Conservation (phyloP, 2,329 filamentous ascomycete species). For the Fusarium hainanense region DNA sequence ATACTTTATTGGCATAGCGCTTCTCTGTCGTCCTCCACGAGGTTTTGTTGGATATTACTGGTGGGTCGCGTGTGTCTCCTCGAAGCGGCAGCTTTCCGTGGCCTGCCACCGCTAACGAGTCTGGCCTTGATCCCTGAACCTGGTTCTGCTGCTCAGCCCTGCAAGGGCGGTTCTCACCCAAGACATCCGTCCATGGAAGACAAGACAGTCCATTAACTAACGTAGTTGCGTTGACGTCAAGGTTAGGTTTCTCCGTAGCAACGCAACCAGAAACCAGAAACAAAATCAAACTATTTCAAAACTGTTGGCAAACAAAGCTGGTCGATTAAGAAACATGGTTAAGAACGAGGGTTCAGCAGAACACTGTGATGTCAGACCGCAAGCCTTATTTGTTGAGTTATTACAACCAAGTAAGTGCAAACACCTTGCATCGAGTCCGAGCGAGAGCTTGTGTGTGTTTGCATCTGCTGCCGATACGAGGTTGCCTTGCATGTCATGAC, state of each 20-base stretch:
- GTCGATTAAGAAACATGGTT: neutral
- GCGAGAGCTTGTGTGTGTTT: neutral
- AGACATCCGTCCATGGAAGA: neutral
- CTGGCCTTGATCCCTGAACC: conserved; percentile 11
- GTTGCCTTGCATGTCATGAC: conserved; percentile 15
- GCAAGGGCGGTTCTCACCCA: conserved; percentile 10
- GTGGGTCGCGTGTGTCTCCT: conserved; percentile 19
- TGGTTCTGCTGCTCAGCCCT: conserved; percentile 29
- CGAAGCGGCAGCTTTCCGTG: conserved; percentile 33
- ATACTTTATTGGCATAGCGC: conserved; percentile 19
- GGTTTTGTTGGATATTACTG: conserved; percentile 11
- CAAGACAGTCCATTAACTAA: neutral
- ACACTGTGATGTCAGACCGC: neutral
- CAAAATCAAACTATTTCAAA: neutral
- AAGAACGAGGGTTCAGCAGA: neutral
- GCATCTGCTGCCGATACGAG: conserved; percentile 12
- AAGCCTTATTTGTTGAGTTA: neutral
- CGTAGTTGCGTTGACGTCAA: conserved; percentile 25
- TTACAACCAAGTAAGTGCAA: neutral
- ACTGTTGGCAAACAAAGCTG: conserved; percentile 4
- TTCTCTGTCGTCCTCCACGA: conserved; percentile 13
- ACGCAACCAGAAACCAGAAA: conserved; percentile 28
- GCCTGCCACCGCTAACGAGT: conserved; percentile 1
- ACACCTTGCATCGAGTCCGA: neutral
- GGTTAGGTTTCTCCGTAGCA: conserved; percentile 20